Evolutionary conservation across 2,329 filamentous ascomycete species (phyloP), one percentile per base, ranked within the genome.

Genomic region (Neonectria faginata): DNA sequence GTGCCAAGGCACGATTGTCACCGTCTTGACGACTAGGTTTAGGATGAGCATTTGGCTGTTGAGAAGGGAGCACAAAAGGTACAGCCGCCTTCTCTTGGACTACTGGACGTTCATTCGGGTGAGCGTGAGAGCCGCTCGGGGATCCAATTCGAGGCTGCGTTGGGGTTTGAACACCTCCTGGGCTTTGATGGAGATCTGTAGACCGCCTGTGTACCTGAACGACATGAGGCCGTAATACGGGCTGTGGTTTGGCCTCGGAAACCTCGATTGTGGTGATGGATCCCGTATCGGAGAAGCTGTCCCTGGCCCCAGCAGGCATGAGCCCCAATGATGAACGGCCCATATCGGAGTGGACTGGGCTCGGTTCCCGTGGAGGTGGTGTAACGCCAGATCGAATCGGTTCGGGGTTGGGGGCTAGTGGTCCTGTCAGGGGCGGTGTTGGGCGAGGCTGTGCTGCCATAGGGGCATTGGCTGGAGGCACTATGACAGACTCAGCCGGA

Each of bases 261-360:
- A 74, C 70, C 20, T 74, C 72, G 7, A 74, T 70, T 0, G 71
- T 73, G 4, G 67, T 71, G 44, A 73, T 69, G 10, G 72, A 74
- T 2, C 60, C 72, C 5, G 71, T 62, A 10, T 74, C 72, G 8
- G 72, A 74, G 33, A 74, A 55, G 20, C 65, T 74, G 4, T 71
- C 70, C 41, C 66, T 66, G 33, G 57, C 64, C 1, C 64, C 57
- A 25, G 70, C 68, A 20, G 68, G 63, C 18, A 65, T 60, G 27
- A 56, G 64, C 18, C 67, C 64, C 22, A 70, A 48, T 5, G 71
- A 57, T 22, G 71, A 55, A n/a, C 52, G 55, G 1, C 52, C 60
- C 12, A 52, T 9, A 16, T 73, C 70, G 9, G 62, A 64, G 3
- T 64, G 57, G 2, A 64, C 57, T 29, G 71, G 71, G 16, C 67